Evolutionary conservation across 2,329 filamentous ascomycete genomes (phyloP), one percentile per base, ranked within the genome.

Genomic region (Xylariomycetidae sp.): DNA sequence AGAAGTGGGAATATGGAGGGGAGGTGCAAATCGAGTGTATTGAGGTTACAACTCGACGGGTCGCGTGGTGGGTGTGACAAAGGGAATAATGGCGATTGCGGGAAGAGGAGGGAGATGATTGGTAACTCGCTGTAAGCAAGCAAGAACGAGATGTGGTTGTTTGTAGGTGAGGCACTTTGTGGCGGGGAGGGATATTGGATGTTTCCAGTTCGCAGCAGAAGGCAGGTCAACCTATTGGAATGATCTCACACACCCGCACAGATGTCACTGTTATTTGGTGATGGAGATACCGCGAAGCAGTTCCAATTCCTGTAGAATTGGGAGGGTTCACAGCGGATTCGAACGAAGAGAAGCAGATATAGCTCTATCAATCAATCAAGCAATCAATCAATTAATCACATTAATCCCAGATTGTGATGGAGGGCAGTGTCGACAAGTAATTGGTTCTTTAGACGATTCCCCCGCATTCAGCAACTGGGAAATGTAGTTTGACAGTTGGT

Each of bases 391-490:
- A n/a, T n/a, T n/a, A n/a, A n/a, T n/a, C n/a, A n/a, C n/a, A n/a
- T n/a, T n/a, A n/a, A n/a, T n/a, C n/a, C n/a, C n/a, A n/a, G n/a
- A n/a, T n/a, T n/a, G n/a, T 26, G 33, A 38, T 40, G 42, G 38
- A 42, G 45, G 40, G 42, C 13, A 39, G 18, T 20, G 31, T 36
- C 36, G 38, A 34, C 25, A 29, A 44, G 34, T 42, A 44, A 44
- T 45, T 48, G 45, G 42, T 38, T 27, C 17, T 26, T 28, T 17
- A 29, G 20, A 16, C 23, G 12, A 17, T 41, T 38, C 42, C 45
- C 44, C 44, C 46, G 44, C 44, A 47, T 42, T 40, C 37, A 19
- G 31, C 27, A 16, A 17, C 31, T 30, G 27, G 33, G 41, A 38
- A 32, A 25, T 34, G 32, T 22, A 22, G 28, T 18, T 18, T 37